Evolutionary conservation across 805 yeast species (phyloP).

Genomic region (Blastobotrys americana): DNA sequence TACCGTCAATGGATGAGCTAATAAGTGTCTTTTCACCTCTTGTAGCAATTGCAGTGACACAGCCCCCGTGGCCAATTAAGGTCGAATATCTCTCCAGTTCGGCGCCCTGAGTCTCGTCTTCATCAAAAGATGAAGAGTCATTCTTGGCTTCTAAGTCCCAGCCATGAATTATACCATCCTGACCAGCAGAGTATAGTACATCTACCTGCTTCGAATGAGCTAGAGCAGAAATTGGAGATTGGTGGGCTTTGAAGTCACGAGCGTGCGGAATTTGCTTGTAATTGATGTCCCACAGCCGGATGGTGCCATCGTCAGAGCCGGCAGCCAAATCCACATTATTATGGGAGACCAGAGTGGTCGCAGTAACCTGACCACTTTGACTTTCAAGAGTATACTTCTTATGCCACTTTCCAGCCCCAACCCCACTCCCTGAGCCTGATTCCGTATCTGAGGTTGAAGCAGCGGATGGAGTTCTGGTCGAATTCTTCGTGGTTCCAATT

Average conservation of each 20-base stretch:
- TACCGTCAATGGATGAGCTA: constrained; percentile 21
- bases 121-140: not conserved
- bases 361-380: not conserved
- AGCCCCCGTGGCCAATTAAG: not conserved
- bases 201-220: not conserved
- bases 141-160: constrained; percentile 13
- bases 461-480: not conserved
- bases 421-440: not conserved
- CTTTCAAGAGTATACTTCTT: constrained; percentile 1
- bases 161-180: constrained; percentile 15
- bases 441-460: not conserved
- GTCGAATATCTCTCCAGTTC: not conserved
- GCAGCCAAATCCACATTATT: not conserved
- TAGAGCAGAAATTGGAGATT: not conserved
- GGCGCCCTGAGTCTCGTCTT: not conserved
- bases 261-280: not conserved
- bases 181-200: constrained; percentile 17
- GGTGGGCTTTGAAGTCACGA: not conserved
- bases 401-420: constrained; percentile 6
- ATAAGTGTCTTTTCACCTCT: constrained; percentile 10
- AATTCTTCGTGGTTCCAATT: not conserved
- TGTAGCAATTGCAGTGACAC: not conserved
- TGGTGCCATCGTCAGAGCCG: not conserved
- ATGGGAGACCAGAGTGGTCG: not conserved
- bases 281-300: not conserved